A percentile compares a stretch with the other conserved stretches of the same genome.
Conservation (phyloP, 768 basidiomycete genomes). For the Auriscalpium vulgare region DNA sequence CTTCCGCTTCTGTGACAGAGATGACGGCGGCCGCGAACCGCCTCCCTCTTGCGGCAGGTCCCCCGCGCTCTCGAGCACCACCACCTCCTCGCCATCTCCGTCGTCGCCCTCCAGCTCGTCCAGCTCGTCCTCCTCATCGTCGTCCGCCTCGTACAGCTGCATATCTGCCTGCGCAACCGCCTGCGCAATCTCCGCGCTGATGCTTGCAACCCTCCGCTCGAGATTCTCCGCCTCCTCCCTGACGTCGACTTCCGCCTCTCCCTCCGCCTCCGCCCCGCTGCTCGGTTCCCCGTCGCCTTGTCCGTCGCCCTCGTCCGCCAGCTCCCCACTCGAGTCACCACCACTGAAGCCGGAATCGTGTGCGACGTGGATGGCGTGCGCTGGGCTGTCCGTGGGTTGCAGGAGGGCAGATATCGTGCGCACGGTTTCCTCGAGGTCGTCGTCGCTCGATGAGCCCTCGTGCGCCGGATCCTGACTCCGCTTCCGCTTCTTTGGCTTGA, state of each 20-base stretch:
- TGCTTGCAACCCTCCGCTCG: slow-evolving; percentile 63
- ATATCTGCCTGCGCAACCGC: slow-evolving; percentile 72
- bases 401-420: slow-evolving; percentile 69
- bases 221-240: slow-evolving; percentile 21
- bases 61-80: slow-evolving; percentile 10
- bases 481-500: slow-evolving; percentile 57
- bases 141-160: slow-evolving; percentile 48
- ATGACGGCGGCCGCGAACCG: not conserved
- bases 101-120: slow-evolving; percentile 26
- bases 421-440: slow-evolving; percentile 65
- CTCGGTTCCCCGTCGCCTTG: not conserved
- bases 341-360: slow-evolving; percentile 6
- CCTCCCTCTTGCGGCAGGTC: slow-evolving; percentile 4
- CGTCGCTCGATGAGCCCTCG: slow-evolving; percentile 30
- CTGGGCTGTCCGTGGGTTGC: slow-evolving; percentile 32
- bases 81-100: slow-evolving; percentile 18
- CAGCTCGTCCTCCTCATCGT: slow-evolving; percentile 37
- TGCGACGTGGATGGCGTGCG: slow-evolving; percentile 1
- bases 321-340: not conserved
- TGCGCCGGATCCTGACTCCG: slow-evolving; percentile 37
- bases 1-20: not conserved
- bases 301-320: not conserved
- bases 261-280: slow-evolving; percentile 1
- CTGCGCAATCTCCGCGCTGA: slow-evolving; percentile 74
- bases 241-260: not conserved